Evolutionary conservation across 495 filamentous ascomycete genomes (phyloP), one percentile per base, ranked within the genome.

Genomic region (Neurospora sp.): DNA sequence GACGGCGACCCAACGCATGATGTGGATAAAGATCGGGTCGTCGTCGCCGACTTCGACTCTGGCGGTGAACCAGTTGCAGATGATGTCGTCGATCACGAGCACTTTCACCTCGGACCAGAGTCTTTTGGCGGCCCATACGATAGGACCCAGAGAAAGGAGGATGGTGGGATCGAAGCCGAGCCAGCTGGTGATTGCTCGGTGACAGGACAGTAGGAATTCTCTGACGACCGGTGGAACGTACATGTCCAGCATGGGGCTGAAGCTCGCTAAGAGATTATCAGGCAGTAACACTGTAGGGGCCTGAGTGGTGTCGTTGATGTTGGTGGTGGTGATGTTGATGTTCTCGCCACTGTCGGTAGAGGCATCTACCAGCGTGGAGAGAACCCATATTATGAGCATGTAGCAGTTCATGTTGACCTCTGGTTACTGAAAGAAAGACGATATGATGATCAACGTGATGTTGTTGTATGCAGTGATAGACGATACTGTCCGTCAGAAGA

Each of bases 1-100:
- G 39, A 82, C 77, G 0, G 88, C 85, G 5, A 91, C 83, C 87
- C 89, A 92, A 38, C 84, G 80, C 82, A 92, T 88, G 46, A 91
- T 77, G 72, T 90, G 86, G 12, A 79, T 74, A 79, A 88, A 91
- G 16, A 91, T 88, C 46, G 89, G 86, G 76, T 92, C 90, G 41
- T 82, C 81, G 73, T 83, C 85, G 72, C 83, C 81, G 74, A 92
- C 83, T 44, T 84, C 82, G 72, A 93, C 82, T 42, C 80, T 86
- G 69, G 87, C 84, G 82, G 85, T 89, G 75, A 86, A 85, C 74
- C 89, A 83, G 7, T 79, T 74, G n/a, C 75, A 72, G 71, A 88
- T 42, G 14, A 84, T 42, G 16, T 71, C 40, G 35, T 76, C 73
- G 11, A 81, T 9, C 27, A 66, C 4, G 4, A 74, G 76, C 41